phyloP scores from a whole-genome alignment of 2,329 filamentous ascomycete species.

The Tothia fuscella region DNA sequence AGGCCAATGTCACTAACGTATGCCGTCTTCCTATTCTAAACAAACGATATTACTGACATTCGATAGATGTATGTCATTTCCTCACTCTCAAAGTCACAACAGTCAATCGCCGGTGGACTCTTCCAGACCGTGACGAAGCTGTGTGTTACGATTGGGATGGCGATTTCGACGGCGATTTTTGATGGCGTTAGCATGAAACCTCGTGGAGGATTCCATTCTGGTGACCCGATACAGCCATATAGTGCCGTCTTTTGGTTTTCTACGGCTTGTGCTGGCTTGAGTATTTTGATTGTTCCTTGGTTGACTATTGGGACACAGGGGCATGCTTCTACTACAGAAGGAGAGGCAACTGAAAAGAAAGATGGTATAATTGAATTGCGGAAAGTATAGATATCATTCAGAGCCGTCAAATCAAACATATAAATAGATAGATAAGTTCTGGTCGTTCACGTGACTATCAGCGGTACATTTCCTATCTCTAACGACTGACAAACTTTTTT shows the following conservation, averaged over 20 bases:
- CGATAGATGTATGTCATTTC: constrained; percentile 56
- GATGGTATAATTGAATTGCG: too few relatives aligned
- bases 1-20: constrained; percentile 59
- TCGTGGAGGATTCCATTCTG: constrained; percentile 29
- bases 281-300: constrained; percentile 39
- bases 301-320: constrained; percentile 44
- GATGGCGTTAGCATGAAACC: constrained; percentile 28
- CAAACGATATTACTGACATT: background rate
- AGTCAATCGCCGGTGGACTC: constrained; percentile 55
- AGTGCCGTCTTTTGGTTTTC: constrained; percentile 41
- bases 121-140: constrained; percentile 55
- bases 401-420: too few relatives aligned
- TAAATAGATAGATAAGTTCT: too few relatives aligned
- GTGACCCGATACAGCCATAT: constrained; percentile 37
- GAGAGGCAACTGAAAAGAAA: too few relatives aligned
- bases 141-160: constrained; percentile 47
- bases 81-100: constrained; percentile 48
- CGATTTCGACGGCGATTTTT: constrained; percentile 50
- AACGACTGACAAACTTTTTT: too few relatives aligned
- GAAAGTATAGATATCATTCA: too few relatives aligned
- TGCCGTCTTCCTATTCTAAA: constrained; percentile 16
- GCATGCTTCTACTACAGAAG: too few relatives aligned
- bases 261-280: constrained; percentile 31
- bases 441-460: too few relatives aligned
- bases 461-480: too few relatives aligned